Conservation (phyloP, 2,329 filamentous ascomycete species). For the Exophiala spinifera region DNA sequence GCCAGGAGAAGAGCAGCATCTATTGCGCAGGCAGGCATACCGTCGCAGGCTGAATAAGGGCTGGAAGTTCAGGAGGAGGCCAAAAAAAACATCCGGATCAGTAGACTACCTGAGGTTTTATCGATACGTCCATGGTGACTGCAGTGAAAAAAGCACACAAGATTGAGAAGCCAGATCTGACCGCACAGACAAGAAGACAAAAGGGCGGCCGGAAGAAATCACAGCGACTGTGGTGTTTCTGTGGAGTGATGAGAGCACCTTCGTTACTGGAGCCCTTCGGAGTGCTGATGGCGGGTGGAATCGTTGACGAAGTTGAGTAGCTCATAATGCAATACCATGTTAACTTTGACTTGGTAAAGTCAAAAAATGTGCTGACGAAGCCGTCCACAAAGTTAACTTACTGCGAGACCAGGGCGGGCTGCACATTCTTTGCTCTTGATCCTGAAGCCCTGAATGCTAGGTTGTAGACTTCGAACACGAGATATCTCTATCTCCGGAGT, state of each 20-base stretch:
- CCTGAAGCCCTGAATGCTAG: too few species aligned
- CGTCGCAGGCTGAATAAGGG: constrained; percentile 2
- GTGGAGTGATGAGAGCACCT: constrained; percentile 45
- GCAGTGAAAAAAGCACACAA: constrained; percentile 42
- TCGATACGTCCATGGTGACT: constrained; percentile 86
- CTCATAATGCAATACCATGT: too few species aligned
- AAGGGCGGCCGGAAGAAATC: constrained; percentile 36
- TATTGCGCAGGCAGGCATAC: constrained; percentile 10
- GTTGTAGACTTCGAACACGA: too few species aligned
- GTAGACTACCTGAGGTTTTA: constrained; percentile 73
- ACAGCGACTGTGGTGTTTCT: constrained; percentile 48
- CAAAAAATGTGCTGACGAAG: too few species aligned
- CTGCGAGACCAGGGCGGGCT: too few species aligned
- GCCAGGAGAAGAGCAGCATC: neutral
- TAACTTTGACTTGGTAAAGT: too few species aligned
- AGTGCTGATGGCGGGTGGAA: constrained; percentile 48
- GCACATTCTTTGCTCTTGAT: too few species aligned
- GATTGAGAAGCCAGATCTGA: neutral
- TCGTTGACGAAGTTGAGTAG: constrained; percentile 20
- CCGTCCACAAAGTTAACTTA: too few species aligned
- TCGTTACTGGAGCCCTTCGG: constrained; percentile 46
- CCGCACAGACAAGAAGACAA: constrained; percentile 19
- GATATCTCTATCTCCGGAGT: too few species aligned
- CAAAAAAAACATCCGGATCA: constrained; percentile 61
- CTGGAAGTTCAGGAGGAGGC: constrained; percentile 6